Base-by-base conservation (phyloP, 495 filamentous ascomycete genomes). In the Ascobolus immersus region DNA sequence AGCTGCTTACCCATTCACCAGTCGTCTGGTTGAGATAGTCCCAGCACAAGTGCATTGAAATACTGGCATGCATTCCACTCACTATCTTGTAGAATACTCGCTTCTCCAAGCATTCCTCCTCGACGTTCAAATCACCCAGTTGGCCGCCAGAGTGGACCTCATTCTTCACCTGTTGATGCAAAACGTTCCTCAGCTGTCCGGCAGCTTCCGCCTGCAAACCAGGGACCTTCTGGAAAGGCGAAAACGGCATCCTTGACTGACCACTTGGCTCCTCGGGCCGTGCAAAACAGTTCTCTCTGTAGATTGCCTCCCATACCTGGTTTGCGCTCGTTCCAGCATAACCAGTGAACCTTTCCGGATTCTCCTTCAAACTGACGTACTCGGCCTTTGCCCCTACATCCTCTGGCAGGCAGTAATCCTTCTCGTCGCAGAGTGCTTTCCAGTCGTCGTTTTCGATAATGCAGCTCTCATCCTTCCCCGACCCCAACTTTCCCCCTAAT, bases 401-500 rank as follows among this genome's bases (percentile, higher is more conserved):
- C 42, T 96, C 86, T 1, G 84, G 84, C 5, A 94, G 67, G 58
- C 86, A 96, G 52, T 94, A 96, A 47, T 96, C 86, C 19, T 82
- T 65, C 35, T 94, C 79, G 54, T 96, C 86, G 41, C 86, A 93
- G n/a, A n/a, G n/a, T n/a, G n/a, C n/a, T n/a, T n/a, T n/a, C n/a
- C n/a, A n/a, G 50, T 96, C 86, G 43, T 94, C 89, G 44, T 93
- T 86, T 52, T 96, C 86, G 2, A 93, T 70, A 26, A 96, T 77
- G 52, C 86, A 96, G 45, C 77, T 91, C 55, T 96, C 86, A 13
- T 77, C 78, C 6, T 90, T 82, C 34, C 72, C 60, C 32, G 80
- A 76, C 21, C 86, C 86, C 22, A 96, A 56, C 47, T 67, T 61
- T 2, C 82, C 89, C 45, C 75, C 68, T 12, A 96, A 58, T 10